Evolutionary conservation across 1,284 basidiomycete species (phyloP).

Genomic region (Gomphus sp.): DNA sequence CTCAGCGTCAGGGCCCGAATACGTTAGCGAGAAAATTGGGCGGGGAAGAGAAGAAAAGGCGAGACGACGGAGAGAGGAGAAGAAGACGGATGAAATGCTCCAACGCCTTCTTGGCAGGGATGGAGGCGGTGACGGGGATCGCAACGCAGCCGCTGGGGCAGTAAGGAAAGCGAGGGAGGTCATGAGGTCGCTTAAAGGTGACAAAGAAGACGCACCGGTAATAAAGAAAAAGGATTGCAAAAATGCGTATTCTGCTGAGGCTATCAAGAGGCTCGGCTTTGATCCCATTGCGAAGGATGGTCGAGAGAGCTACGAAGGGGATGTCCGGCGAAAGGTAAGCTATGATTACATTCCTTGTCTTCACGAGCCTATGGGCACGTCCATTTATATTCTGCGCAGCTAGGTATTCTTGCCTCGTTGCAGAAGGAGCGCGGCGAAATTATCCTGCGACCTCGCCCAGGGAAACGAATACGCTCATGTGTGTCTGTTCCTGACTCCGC

Average conservation of each 20-base stretch:
- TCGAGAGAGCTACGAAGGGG: conserved; percentile 24
- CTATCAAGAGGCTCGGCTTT: conserved; percentile 64
- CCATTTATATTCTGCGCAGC: background rate
- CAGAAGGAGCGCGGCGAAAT: background rate
- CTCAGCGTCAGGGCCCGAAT: conserved; percentile 36
- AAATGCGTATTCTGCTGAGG: conserved; percentile 49
- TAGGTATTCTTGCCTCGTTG: conserved; percentile 1
- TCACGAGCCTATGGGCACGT: background rate
- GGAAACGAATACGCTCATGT: background rate
- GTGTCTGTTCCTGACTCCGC: background rate
- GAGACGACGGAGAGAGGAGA: conserved; percentile 47
- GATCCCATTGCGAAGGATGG: conserved; percentile 54
- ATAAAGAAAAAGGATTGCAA: conserved; percentile 37
- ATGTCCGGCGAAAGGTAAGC: background rate
- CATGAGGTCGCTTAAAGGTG: conserved; percentile 26
- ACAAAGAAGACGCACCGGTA: conserved; percentile 51
- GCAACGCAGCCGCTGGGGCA: conserved; percentile 24
- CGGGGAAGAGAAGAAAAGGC: conserved; percentile 65
- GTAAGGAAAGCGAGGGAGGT: conserved; percentile 14
- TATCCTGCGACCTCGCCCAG: conserved; percentile 1
- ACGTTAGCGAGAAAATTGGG: conserved; percentile 58
- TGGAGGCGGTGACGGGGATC: conserved; percentile 18
- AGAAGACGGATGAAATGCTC: conserved; percentile 52
- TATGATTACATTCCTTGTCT: background rate
- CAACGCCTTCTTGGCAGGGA: conserved; percentile 38